Base-by-base conservation (phyloP, 495 filamentous ascomycete genomes). In the Melanomma pulvis-pyrius region DNA sequence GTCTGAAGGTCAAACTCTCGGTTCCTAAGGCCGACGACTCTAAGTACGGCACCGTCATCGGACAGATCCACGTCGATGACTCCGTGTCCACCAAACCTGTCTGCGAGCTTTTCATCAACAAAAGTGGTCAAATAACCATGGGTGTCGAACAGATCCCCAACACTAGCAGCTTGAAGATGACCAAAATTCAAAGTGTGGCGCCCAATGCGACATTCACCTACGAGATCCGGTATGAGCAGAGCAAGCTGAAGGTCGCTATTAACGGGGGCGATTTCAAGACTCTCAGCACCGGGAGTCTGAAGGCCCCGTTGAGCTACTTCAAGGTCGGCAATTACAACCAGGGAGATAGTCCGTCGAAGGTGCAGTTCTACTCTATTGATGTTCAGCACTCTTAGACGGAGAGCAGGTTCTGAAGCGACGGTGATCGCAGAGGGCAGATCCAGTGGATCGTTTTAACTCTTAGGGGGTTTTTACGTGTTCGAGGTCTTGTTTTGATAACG, bases 301-400 rank as follows among this genome's bases (percentile, higher is more conserved):
- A 70, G 53, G 46, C 69, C n/a, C 78, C 78, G 15, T 19, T 54
- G 26, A 74, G 76, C 41, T 80, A 79, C 66, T 80, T 80, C 71
- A 80, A 80, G 73, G 74, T 64, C 7, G 78, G 78, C 13, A 79
- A 80, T 53, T 80, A 80, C 32, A 76, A 78, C 52, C 77, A 80
- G 73, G 78, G 76, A 15, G 63, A 61, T 25, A 59, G 44, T 9
- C 34, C 70, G 17, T 71, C 71, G 15, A 68, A 74, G 44, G 74
- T 80, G 22, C 64, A 74, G 46, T 70, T 79, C 50, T 74, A 60
- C 49, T 54, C 59, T 30, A 75, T 80, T 44, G 46, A 67, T n/a
- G 64, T 77, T 7, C 44, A 65, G 49, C 76, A 79, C 53, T 69
- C 49, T n/a, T 61, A 61, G 48, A 25, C 2, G 4, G 30, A 34